Evolutionary conservation across 352 stramenopile species (phyloP).

Genomic region (Plasmopara muralis): DNA sequence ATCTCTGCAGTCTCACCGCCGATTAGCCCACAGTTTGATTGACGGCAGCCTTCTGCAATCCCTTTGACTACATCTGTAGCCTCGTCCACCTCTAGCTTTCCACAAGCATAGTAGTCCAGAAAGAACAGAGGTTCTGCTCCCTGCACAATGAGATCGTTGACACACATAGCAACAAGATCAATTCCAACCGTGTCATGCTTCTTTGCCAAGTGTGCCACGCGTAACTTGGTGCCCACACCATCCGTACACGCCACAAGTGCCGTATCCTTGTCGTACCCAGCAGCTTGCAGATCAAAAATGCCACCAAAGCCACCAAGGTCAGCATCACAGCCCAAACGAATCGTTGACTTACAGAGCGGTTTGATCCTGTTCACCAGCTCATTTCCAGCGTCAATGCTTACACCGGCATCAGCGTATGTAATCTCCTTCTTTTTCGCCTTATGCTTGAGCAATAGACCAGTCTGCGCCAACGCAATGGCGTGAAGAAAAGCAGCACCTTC

Average conservation of each 20-base stretch:
- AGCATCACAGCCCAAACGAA: constrained; percentile 92
- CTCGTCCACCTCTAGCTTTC: constrained; percentile 93
- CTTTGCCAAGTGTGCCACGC: constrained; percentile 76
- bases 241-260: constrained; percentile 97
- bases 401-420: constrained; percentile 96
- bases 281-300: constrained; percentile 95
- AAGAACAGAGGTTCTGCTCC: constrained; percentile 99
- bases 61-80: constrained; percentile 93
- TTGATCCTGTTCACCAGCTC: constrained; percentile 97
- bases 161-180: constrained; percentile 99
- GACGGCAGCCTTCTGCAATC: constrained; percentile 95
- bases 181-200: constrained; percentile 96
- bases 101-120: constrained; percentile 99
- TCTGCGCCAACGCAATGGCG: constrained; percentile 76
- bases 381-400: constrained; percentile 97
- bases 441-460: constrained; percentile 43
- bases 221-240: constrained; percentile 98
- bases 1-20: constrained; percentile 98
- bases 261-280: constrained; percentile 96
- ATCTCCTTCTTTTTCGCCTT: constrained; percentile 80
- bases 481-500: constrained; percentile 93
- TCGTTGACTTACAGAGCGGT: constrained; percentile 96
- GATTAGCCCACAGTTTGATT: constrained; percentile 95
- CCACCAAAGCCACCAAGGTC: constrained; percentile 96
- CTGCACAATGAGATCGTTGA: constrained; percentile 99